phyloP scores from a whole-genome alignment of 2,329 filamentous ascomycete species.

The Arthrobotrys iridis region DNA sequence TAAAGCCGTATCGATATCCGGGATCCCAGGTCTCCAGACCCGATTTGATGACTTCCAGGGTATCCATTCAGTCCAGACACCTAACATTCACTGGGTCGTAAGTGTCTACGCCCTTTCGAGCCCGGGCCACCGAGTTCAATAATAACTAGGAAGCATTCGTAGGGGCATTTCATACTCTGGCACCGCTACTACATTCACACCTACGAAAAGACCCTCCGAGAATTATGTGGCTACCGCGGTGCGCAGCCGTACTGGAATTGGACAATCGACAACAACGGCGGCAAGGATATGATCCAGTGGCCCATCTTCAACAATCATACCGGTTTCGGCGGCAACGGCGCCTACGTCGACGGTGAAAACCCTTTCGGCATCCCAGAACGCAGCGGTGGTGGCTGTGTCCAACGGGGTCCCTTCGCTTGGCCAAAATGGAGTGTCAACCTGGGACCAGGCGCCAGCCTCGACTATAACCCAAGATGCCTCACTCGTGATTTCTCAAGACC shows the following conservation, averaged over 20 bases:
- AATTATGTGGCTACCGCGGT: slow-evolving; percentile 64
- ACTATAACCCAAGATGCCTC: slow-evolving; percentile 57
- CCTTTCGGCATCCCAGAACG: slow-evolving; percentile 58
- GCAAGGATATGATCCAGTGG: slow-evolving; percentile 54
- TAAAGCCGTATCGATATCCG: slow-evolving; percentile 59
- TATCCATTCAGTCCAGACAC: slow-evolving; percentile 61
- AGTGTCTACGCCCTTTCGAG: slow-evolving; percentile 16
- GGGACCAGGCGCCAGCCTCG: slow-evolving; percentile 44
- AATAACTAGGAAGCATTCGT: neutral
- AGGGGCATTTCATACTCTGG: slow-evolving; percentile 63
- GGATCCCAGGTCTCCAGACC: slow-evolving; percentile 60
- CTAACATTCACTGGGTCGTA: slow-evolving; percentile 60
- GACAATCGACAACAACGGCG: slow-evolving; percentile 59
- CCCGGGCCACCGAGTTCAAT: neutral
- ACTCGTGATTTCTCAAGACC: slow-evolving; percentile 59
- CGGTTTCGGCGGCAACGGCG: slow-evolving; percentile 61
- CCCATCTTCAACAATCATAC: slow-evolving; percentile 54
- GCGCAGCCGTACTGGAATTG: slow-evolving; percentile 62
- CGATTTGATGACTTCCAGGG: slow-evolving; percentile 63
- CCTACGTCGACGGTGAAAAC: slow-evolving; percentile 58
- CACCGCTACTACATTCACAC: slow-evolving; percentile 63
- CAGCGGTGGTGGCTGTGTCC: slow-evolving; percentile 60
- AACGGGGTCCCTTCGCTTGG: slow-evolving; percentile 59
- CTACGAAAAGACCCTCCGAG: slow-evolving; percentile 63
- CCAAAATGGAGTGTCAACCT: slow-evolving; percentile 55